Evolutionary conservation across 305 asterid genomes (phyloP).

Genomic region (Andrographis paniculata): DNA sequence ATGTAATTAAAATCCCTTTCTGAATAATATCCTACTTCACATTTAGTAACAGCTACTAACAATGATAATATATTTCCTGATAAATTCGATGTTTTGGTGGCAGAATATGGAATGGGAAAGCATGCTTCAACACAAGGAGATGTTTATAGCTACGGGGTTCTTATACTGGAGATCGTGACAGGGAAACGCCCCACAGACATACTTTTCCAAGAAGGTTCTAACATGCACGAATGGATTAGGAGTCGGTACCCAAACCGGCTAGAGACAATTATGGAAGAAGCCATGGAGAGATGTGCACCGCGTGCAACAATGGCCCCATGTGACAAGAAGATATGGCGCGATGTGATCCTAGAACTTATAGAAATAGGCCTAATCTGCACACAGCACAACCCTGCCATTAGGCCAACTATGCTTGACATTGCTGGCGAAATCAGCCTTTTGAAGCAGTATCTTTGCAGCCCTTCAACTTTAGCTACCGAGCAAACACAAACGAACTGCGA

Average conservation of each 20-base stretch:
- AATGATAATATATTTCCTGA: neutral
- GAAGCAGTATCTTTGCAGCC: conserved; percentile 44
- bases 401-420: conserved; percentile 80
- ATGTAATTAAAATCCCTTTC: no score
- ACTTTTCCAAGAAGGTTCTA: conserved; percentile 60
- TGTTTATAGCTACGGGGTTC: conserved; percentile 67
- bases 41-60: neutral
- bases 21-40: no score
- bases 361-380: conserved; percentile 75
- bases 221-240: conserved; percentile 74
- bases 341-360: conserved; percentile 48
- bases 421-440: conserved; percentile 52
- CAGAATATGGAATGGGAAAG: conserved; percentile 92
- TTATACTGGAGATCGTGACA: conserved; percentile 56
- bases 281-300: conserved; percentile 28
- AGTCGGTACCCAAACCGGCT: conserved; percentile 55
- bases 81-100: neutral
- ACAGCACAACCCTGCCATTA: conserved; percentile 45
- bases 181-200: conserved; percentile 68
- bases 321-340: conserved; percentile 30
- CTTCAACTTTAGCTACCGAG: conserved; percentile 26
- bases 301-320: neutral
- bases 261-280: conserved; percentile 42
- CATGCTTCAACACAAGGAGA: conserved; percentile 75
- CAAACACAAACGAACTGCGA: conserved; percentile 21